Percentiles rank a stretch among this genome's conserved stretches.
Conservation (phyloP, 2,329 filamentous ascomycete species). For the Pseudohalonectria lignicola region DNA sequence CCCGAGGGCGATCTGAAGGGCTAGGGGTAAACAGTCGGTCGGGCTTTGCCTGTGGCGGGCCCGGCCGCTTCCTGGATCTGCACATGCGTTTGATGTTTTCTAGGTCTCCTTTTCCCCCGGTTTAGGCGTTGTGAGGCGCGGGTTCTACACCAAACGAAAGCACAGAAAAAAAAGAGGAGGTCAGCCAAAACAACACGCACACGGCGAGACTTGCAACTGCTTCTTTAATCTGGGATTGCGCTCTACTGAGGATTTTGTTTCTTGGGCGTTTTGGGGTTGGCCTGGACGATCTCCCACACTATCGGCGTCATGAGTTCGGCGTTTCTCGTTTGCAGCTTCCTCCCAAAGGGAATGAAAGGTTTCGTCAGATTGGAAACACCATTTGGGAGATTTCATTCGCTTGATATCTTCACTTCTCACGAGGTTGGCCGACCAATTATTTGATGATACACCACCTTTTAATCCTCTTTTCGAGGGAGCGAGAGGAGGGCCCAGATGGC, state of each 20-base stretch:
- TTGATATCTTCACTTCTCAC: constrained; percentile 33
- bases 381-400: constrained; percentile 29
- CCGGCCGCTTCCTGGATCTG: too few species aligned
- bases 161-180: too few species aligned
- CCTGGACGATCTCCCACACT: constrained; percentile 1
- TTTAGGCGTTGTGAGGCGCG: too few species aligned
- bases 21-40: constrained; percentile 2
- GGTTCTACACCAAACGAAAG: too few species aligned
- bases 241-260: too few species aligned
- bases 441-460: constrained; percentile 23
- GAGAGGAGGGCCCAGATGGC: constrained; percentile 24
- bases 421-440: constrained; percentile 35
- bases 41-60: too few species aligned
- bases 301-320: constrained; percentile 6
- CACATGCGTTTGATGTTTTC: too few species aligned
- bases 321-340: constrained; percentile 27
- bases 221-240: too few species aligned
- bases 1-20: constrained; percentile 43
- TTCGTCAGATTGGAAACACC: constrained; percentile 41
- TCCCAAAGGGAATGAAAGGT: constrained; percentile 4
- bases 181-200: too few species aligned
- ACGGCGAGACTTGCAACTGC: too few species aligned
- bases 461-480: constrained; percentile 23
- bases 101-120: too few species aligned
- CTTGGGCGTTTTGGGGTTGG: constrained; percentile 2